Base-by-base conservation (phyloP, 1,284 basidiomycete species). In the Inonotus obliquus region DNA sequence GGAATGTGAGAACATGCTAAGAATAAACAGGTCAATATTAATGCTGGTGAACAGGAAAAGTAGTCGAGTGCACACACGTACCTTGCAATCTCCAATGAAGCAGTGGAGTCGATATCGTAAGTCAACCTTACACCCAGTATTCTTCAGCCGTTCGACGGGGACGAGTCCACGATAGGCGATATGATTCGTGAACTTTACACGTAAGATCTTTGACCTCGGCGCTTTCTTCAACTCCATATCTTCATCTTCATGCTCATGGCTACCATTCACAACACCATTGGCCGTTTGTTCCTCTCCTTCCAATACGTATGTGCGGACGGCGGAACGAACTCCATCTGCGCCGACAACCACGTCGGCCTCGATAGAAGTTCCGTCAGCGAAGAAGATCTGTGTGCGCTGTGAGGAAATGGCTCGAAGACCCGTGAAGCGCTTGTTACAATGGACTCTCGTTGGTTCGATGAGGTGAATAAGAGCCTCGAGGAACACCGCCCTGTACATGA, bases 1-100 rank as follows among this genome's bases (percentile, higher is more conserved):
- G 81, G 67, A 82, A 84, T 2, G 79, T 77, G 54, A 85, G 79
- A 35, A 85, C 70, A 68, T 87, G 85, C 81, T 85, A 38, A 38
- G 49, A 62, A 54, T 57, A 60, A 63, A 23, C 17, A 14, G 48
- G 23, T 10, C 2, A 19, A 23, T 5, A 37, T 53, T n/a, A 49
- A 11, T n/a, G n/a, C n/a, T n/a, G n/a, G n/a, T 19, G 37, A 35
- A 23, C 47, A 29, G n/a, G 17, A 32, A 35, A 25, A 37, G 14
- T n/a, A 53, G 17, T 3, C 32, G 11, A 14, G 19, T 9, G 23
- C 45, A 4, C 17, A 32, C 32, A 54, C 68, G 52, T 55, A 81
- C 82, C 73, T 77, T 79, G 51, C 74, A 70, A 14, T 71, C 67
- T 1, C 80, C 80, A 55, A 77, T 63, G 66, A 79, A 79, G 65